These are phyloP conservation scores for Stylonectria norvegica DNA, from an alignment of 2,329 filamentous ascomycete genomes.

Conservation along the genomic window DNA sequence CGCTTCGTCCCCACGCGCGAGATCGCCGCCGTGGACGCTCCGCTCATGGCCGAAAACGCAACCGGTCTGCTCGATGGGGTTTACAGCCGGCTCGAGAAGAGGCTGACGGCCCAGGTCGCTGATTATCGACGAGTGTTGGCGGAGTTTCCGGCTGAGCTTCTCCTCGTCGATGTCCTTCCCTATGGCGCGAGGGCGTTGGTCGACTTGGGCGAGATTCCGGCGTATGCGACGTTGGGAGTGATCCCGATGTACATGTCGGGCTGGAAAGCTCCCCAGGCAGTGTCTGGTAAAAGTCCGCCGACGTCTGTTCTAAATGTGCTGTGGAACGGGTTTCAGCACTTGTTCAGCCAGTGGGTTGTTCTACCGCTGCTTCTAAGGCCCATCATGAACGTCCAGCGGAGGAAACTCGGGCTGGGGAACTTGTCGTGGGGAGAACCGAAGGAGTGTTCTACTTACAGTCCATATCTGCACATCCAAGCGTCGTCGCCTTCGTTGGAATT, in stretches of 20 bases:
- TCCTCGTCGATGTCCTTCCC: slow-evolving; percentile 39
- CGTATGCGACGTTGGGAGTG: slow-evolving; percentile 38
- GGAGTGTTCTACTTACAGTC: slow-evolving; percentile 35
- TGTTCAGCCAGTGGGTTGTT: slow-evolving; percentile 26
- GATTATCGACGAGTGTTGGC: slow-evolving; percentile 33
- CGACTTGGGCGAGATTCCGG: slow-evolving; percentile 34
- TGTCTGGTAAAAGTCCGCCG: slow-evolving; percentile 32
- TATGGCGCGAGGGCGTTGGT: slow-evolving; percentile 34
- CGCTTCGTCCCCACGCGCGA: slow-evolving; percentile 31
- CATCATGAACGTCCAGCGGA: slow-evolving; percentile 31
- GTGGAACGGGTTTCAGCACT: slow-evolving; percentile 27
- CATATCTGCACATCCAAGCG: slow-evolving; percentile 38
- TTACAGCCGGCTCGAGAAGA: slow-evolving; percentile 22
- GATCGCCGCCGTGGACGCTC: slow-evolving; percentile 31
- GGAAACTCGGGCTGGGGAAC: slow-evolving; percentile 23
- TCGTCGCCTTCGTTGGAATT: slow-evolving; percentile 35
- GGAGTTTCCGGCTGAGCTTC: slow-evolving; percentile 28
- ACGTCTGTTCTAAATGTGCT: slow-evolving; percentile 23
- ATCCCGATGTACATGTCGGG: slow-evolving; percentile 37
- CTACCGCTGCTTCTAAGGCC: slow-evolving; percentile 28
- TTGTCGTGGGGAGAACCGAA: slow-evolving; percentile 30
- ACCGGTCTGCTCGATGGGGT: slow-evolving; percentile 33
- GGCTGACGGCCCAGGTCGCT: slow-evolving; percentile 34
- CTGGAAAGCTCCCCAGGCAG: slow-evolving; percentile 28
- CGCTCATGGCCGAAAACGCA: slow-evolving; percentile 24